Evolutionary conservation across 805 yeast species (phyloP), one percentile per base, ranked within the genome.

Genomic region (Saccharomyces eubayanus): DNA sequence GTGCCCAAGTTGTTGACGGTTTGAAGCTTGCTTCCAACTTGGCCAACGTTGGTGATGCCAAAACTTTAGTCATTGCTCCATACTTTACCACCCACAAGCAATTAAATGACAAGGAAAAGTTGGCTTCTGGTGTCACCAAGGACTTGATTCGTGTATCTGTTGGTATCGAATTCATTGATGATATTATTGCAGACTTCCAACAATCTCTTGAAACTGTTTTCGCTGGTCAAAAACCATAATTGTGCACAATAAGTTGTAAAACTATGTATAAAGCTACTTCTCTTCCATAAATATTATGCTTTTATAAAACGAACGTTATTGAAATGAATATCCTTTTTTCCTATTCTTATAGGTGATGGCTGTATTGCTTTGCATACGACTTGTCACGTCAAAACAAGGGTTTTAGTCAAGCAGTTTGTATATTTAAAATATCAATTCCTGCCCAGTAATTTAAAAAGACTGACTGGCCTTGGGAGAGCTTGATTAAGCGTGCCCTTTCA

Each of bases 1-100:
- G 96, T 62, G 91, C 92, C 52, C 79, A 77, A 62, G 89, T 90
- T 56, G 96, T 89, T 56, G 96, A 91, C 72, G 75, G 74, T 62
- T 81, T 94, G 72, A 81, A 89, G 72, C 73, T 94, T 54, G 95
- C 96, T 53, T 85, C 96, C 31, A 88, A 90, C 75, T 82, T 94
- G 68, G 98, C 99, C 50, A 92, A 92, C 66, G 97, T 92, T 55
- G 99, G 99, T 68, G 99, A 92, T 67, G 84, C 92, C 50, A 94
- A 92, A 77, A 89, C 98, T 47, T 79, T 92, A 68, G 96, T 92
- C 55, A 92, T 92, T 71, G 91, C 97, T 52, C 99, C 99, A 60
- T 91, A 85, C 79, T 89, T 81, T 73, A 94, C 98, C 45, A 92
- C 98, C 28, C 99, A 92, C 73, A 91, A 89, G 70, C 98, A 94